A percentile compares a stretch with the other conserved stretches of the same genome.
Conservation (phyloP, 371 early-diverging fungal species). For the Syncephalastrum sp. region DNA sequence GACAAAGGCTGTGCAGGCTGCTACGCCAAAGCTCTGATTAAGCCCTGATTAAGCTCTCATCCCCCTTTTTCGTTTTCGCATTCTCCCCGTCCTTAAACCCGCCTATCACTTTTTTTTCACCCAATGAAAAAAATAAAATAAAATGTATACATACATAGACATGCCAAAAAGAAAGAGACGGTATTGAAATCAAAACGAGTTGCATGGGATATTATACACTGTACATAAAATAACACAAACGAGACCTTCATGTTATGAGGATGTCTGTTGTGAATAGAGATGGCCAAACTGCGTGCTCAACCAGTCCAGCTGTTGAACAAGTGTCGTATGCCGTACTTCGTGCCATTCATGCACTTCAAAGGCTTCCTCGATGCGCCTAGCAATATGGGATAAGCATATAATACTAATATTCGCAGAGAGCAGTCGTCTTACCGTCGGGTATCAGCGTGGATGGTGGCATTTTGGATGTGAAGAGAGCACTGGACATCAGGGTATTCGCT, state of each 20-base stretch:
- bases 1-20: constrained; percentile 31
- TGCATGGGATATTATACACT: no score
- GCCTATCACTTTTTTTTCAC: no score
- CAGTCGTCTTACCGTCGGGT: constrained; percentile 20
- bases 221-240: no score
- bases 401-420: neutral
- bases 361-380: constrained; percentile 32
- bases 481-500: constrained; percentile 36
- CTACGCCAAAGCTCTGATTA: constrained; percentile 17
- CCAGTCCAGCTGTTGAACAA: constrained; percentile 50
- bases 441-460: constrained; percentile 20
- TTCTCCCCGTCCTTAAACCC: no score
- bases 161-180: no score
- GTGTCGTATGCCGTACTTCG: constrained; percentile 34
- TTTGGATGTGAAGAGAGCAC: constrained; percentile 35
- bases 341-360: constrained; percentile 41
- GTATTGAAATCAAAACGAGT: no score
- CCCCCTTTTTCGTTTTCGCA: neutral
- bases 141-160: no score
- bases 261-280: no score
- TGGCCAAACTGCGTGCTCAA: constrained; percentile 23
- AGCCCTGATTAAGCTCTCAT: neutral
- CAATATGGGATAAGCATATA: no score
- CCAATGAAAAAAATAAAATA: no score
- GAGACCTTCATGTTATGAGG: neutral